phyloP scores from a whole-genome alignment of 495 filamentous ascomycete species.

The Neurospora tetrasperma region DNA sequence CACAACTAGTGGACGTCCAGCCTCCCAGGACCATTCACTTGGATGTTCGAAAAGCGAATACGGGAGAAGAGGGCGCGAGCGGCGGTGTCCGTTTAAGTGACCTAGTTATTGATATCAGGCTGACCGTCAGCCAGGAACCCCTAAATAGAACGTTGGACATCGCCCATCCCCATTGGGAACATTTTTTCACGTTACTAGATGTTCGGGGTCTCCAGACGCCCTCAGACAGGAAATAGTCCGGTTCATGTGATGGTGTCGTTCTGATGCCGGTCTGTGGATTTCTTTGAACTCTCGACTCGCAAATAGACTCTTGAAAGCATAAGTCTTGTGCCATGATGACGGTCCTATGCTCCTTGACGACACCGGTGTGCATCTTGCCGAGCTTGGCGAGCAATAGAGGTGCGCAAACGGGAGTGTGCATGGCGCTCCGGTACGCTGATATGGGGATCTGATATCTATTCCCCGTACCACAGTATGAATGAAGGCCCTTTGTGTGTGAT shows the following conservation, averaged over 20 bases:
- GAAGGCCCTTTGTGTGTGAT: neutral
- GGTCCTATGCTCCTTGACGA: neutral
- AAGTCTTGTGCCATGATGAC: neutral
- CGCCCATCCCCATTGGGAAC: neutral
- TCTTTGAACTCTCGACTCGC: neutral
- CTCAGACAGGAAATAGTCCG: neutral
- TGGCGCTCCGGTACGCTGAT: neutral
- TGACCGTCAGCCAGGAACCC: neutral
- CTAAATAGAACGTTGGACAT: neutral
- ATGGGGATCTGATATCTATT: neutral
- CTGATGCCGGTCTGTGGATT: neutral
- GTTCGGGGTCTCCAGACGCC: neutral
- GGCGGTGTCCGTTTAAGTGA: neutral
- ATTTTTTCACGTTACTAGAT: neutral
- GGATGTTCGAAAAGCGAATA: neutral
- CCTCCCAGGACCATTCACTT: neutral
- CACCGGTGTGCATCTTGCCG: neutral
- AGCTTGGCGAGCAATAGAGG: neutral
- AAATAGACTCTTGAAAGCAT: neutral
- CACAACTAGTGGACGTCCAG: neutral
- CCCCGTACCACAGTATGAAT: neutral
- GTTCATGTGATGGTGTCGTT: neutral
- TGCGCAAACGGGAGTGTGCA: neutral
- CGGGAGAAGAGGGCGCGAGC: neutral
- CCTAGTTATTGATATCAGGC: neutral